Base-by-base conservation (phyloP, 352 stramenopile genomes). In the Thalassiosira oceanica region DNA sequence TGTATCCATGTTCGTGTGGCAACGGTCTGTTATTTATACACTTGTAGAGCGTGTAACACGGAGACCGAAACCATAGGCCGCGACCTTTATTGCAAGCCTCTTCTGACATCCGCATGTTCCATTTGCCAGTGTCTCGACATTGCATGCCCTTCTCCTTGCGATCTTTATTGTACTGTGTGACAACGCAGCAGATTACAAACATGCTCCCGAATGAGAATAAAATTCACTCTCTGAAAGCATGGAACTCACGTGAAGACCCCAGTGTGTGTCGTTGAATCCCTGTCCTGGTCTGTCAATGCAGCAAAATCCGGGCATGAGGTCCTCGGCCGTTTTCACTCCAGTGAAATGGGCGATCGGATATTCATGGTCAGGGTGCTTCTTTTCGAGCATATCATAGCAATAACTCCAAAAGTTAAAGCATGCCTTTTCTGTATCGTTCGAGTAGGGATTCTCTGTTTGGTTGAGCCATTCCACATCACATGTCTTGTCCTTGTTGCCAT, bases 371-470 rank as follows among this genome's bases (percentile, higher is more conserved):
- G 41, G 41, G 41, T 48, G 16, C 41, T 11, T 18, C 10, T 21
- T 7, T 10, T 23, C 10, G 16, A 48, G 41, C 15, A 8, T 11
- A 48, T 11, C 21, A 8, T 20, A 8, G 41, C 41, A 48, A 18
- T 18, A 48, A 7, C 21, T 20, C 41, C 41, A 48, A 18, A 48
- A 48, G 41, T 20, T 48, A 18, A 23, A 18, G 15, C 41, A 48
- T 20, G 7, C 15, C 10, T 20, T 20, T 7, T 48, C 41, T 11
- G 8, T 20, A 11, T 18, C 41, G 8, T 21, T 18, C 8, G 8
- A 7, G 41, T 23, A 48, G 8, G 41, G 41, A 18, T 48, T 48
- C 7, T 7, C 15, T 18, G 8, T 7, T 18, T 48, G 10, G 41
- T 7, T 20, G 7, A 48, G 15, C 41, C 41, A 48, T 10, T 20